Evolutionary conservation across 2,329 filamentous ascomycete genomes (phyloP).

Genomic region (Chaetomiaceae sp.): DNA sequence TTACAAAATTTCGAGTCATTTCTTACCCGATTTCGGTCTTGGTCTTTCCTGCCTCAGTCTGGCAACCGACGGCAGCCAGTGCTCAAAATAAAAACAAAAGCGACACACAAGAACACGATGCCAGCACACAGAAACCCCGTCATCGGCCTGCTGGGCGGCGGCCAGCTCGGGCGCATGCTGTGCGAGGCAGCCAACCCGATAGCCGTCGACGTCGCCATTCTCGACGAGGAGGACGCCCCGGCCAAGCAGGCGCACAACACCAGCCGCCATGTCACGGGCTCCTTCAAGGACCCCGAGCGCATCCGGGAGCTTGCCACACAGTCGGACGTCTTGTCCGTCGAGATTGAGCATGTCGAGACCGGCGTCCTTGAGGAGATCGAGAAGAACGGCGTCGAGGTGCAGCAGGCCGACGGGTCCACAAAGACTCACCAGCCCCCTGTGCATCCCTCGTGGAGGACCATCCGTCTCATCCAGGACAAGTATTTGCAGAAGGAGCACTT

Average conservation of each 20-base stretch:
- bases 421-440: slow-evolving; percentile 41
- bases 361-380: slow-evolving; percentile 79
- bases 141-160: slow-evolving; percentile 54
- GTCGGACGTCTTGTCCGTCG: slow-evolving; percentile 81
- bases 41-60: background rate
- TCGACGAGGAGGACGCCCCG: slow-evolving; percentile 72
- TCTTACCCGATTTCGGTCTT: slow-evolving; percentile 6
- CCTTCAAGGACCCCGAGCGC: slow-evolving; percentile 77
- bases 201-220: slow-evolving; percentile 71
- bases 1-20: slow-evolving; percentile 12
- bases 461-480: slow-evolving; percentile 91
- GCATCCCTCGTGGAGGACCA: slow-evolving; percentile 80
- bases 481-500: slow-evolving; percentile 84
- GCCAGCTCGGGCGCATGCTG: slow-evolving; percentile 89
- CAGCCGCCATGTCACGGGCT: slow-evolving; percentile 71
- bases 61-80: background rate
- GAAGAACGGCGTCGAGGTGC: slow-evolving; percentile 56
- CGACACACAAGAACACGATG: slow-evolving; percentile 15
- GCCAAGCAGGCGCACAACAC: slow-evolving; percentile 83
- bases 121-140: slow-evolving; percentile 31
- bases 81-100: background rate
- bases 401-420: slow-evolving; percentile 33
- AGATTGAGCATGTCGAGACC: slow-evolving; percentile 96
- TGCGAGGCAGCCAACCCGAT: slow-evolving; percentile 74
- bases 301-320: slow-evolving; percentile 73